Percentiles rank a stretch among this genome's conserved stretches.
Conservation (phyloP, 495 filamentous ascomycete species). For the Podospora sp. region DNA sequence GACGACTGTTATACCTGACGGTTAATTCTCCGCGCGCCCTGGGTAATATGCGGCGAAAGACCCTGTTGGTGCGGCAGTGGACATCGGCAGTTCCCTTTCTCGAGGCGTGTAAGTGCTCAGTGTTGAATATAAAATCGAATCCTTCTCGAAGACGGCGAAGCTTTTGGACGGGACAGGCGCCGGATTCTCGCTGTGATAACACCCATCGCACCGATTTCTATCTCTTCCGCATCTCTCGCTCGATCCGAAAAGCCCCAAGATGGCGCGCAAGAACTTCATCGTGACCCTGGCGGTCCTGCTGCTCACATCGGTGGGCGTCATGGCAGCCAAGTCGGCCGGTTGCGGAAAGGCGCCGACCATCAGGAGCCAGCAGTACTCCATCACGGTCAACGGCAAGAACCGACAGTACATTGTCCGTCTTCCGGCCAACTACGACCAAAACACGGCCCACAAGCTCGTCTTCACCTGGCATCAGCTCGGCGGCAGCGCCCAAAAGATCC, state of each 20-base stretch:
- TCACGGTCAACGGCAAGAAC: slow-evolving; percentile 33
- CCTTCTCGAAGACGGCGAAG: neutral
- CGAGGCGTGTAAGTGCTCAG: neutral
- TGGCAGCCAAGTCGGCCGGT: slow-evolving; percentile 37
- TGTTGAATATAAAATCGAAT: no score
- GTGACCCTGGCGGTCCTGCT: slow-evolving; percentile 6
- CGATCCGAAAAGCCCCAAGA: neutral
- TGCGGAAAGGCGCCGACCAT: slow-evolving; percentile 46
- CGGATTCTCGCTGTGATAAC: neutral
- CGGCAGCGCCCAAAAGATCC: slow-evolving; percentile 42
- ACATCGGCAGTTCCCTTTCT: neutral
- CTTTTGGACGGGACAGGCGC: neutral
- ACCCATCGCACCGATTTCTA: neutral
- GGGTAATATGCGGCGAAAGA: neutral
- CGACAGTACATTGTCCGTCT: slow-evolving; percentile 45
- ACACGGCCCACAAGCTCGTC: slow-evolving; percentile 45
- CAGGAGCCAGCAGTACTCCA: slow-evolving; percentile 33
- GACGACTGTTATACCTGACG: neutral
- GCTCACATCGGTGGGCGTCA: slow-evolving; percentile 5
- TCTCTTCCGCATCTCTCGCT: neutral
- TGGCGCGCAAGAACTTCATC: slow-evolving; percentile 2
- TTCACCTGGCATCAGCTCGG: slow-evolving; percentile 47
- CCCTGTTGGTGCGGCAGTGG: neutral
- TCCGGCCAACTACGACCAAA: slow-evolving; percentile 48
- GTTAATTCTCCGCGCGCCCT: neutral